Percentiles rank a stretch among this genome's conserved stretches.
phyloP scores from a whole-genome alignment of 2,329 filamentous ascomycete species.

The Diplodia intermedia region DNA sequence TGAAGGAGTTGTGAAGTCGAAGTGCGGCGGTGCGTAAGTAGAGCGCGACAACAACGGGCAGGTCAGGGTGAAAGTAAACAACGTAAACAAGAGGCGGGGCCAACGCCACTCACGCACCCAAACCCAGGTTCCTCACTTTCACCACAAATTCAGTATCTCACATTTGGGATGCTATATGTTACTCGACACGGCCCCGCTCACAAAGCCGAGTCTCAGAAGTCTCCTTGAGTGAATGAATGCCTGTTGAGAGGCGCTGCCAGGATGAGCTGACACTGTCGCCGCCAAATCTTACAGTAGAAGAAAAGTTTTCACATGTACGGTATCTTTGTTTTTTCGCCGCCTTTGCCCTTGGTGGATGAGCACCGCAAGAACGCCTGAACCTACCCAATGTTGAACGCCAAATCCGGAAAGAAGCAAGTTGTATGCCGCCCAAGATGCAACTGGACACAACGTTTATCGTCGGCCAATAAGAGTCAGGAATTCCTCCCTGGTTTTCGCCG shows the following conservation, averaged over 20 bases:
- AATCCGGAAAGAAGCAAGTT: neutral
- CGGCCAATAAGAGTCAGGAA: conserved; percentile 74
- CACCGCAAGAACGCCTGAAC: conserved; percentile 29
- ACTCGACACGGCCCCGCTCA: neutral
- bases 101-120: neutral
- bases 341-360: conserved; percentile 30
- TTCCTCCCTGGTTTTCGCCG: conserved; percentile 93
- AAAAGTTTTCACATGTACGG: conserved; percentile 25
- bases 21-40: neutral
- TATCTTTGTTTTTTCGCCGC: conserved; percentile 28
- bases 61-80: conserved; percentile 14
- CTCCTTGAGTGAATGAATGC: neutral
- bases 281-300: conserved; percentile 24
- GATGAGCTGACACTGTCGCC: conserved; percentile 18
- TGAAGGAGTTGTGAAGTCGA: neutral
- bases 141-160: neutral
- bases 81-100: neutral
- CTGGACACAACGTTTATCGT: neutral
- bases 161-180: neutral
- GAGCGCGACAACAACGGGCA: conserved; percentile 2
- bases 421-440: conserved; percentile 2
- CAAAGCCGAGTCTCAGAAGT: neutral
- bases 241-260: conserved; percentile 30
- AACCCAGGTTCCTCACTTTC: neutral
- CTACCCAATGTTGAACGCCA: conserved; percentile 22